These are phyloP conservation scores for Eimeria maxima DNA, from an alignment of 169 alveolate species.

Conservation along the genomic window DNA sequence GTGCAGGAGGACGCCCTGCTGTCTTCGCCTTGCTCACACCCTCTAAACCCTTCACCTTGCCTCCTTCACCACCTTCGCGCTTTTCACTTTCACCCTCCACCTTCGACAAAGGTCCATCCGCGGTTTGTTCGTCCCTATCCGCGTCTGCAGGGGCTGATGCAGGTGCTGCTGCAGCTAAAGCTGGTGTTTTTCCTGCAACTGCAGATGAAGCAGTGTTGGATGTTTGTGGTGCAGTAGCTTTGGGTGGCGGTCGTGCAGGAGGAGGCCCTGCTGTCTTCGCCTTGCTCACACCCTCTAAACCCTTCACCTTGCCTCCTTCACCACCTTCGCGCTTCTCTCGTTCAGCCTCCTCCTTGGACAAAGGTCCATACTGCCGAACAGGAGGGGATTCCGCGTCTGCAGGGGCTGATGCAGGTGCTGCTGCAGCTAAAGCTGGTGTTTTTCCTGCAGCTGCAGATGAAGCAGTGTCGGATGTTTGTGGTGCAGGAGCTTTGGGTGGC, in stretches of 20 bases:
- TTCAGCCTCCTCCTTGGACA: conserved; percentile 39
- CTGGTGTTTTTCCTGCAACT: not conserved
- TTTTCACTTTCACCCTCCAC: not conserved
- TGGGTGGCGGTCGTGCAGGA: not conserved
- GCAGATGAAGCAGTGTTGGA: not conserved
- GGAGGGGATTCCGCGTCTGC: not conserved
- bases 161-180: not conserved
- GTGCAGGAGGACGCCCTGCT: conserved; percentile 16
- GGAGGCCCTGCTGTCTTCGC: conserved; percentile 39
- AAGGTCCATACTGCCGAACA: conserved; percentile 18
- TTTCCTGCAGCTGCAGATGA: not conserved
- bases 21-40: not conserved
- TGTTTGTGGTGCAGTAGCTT: not conserved
- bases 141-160: not conserved
- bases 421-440: not conserved
- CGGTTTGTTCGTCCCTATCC: not conserved
- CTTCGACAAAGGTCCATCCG: conserved; percentile 14
- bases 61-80: not conserved
- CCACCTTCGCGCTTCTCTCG: conserved; percentile 5
- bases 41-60: not conserved
- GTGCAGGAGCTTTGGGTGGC: not conserved
- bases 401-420: not conserved
- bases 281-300: conserved; percentile 1
- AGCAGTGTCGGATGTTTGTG: not conserved
- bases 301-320: conserved; percentile 14